Evolutionary conservation across 2,329 filamentous ascomycete genomes (phyloP), one percentile per base, ranked within the genome.

Genomic region (Venturia oleaginea): DNA sequence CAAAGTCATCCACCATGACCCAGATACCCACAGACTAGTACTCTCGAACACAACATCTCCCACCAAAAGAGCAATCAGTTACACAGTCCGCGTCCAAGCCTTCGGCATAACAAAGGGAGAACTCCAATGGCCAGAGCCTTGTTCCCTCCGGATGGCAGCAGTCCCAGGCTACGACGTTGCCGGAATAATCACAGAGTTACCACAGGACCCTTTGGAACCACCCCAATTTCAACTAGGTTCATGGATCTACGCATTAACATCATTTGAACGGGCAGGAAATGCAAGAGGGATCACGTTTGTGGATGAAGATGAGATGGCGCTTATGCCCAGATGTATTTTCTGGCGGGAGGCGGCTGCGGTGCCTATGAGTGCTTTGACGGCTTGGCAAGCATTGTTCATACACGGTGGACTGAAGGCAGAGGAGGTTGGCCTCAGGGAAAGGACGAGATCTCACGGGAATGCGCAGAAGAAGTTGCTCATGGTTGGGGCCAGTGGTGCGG

Each of bases 111-210:
- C 75, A 48, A 71, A 74, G 2, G 74, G 75, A 17, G 79, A 81
- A 66, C 74, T 81, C 13, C 70, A 72, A 67, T 81, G 78, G 79
- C 72, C 76, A 1, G 71, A 71, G 46, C 69, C 72, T 27, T 71
- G 73, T 60, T 62, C 71, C 19, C 27, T 51, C 17, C 65, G 17
- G 38, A 40, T 68, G 2, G 68, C 67, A 1, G 68, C 74, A 11
- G 71, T 78, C 32, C 78, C 77, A 1, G 76, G 76, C 66, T 74
- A 74, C 59, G 79, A 81, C 68, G 66, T 80, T 48, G 74, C 76
- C 0, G 78, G 77, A 15, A 74, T 71, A 0, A 69, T 80, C 8
- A 15, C 13, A 15, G 38, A 40, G 66, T 79, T 15, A 68, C 70
- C 2, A 69, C 72, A 11, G 38, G 38, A 40, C 0, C 77, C 78